These are phyloP conservation scores for Thelonectria rubi DNA, from an alignment of 2,329 filamentous ascomycete genomes.

Conservation along the genomic window DNA sequence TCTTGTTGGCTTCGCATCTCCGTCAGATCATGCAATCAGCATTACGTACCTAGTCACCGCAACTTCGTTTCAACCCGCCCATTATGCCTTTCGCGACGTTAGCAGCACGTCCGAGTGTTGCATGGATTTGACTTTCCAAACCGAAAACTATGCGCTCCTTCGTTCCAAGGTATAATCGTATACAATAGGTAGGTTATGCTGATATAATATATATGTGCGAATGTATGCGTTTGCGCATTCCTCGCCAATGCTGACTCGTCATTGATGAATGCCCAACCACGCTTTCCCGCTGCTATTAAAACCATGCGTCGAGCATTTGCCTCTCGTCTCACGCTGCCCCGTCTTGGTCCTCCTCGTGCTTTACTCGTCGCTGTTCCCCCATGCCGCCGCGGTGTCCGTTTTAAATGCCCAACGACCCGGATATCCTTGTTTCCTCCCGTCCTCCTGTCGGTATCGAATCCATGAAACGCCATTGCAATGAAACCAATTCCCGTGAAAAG, in stretches of 20 bases:
- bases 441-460: constrained; percentile 21
- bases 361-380: not conserved
- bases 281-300: not conserved
- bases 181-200: not conserved
- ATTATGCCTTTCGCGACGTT: no score
- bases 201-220: not conserved
- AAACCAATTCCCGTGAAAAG: constrained; percentile 23
- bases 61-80: no score
- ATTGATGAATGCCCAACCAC: not conserved
- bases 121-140: not conserved
- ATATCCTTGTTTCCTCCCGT: not conserved
- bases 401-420: not conserved
- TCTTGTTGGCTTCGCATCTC: no score
- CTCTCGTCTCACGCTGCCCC: not conserved
- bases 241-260: not conserved
- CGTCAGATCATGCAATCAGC: no score
- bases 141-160: not conserved
- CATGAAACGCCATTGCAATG: constrained; percentile 37
- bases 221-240: not conserved
- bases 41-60: no score
- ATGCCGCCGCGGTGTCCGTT: constrained; percentile 3
- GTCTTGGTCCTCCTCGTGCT: not conserved
- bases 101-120: not conserved
- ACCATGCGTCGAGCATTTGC: not conserved
- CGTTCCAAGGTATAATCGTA: not conserved